These are phyloP conservation scores for Halenospora varia DNA, from an alignment of 495 filamentous ascomycete species.

Conservation along the genomic window DNA sequence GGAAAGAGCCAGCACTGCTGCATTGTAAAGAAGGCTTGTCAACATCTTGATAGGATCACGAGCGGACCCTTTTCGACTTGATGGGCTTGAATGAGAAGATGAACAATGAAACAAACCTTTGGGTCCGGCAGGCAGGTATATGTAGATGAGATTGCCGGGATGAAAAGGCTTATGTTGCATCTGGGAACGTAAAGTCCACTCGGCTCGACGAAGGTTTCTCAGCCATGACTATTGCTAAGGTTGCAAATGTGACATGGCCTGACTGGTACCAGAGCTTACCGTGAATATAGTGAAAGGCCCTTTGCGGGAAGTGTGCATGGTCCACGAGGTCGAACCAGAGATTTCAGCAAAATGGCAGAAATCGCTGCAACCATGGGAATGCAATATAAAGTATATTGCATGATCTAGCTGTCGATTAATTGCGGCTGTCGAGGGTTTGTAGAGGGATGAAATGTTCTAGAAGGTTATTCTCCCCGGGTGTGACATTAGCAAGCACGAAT, in stretches of 20 bases:
- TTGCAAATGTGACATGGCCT: not conserved
- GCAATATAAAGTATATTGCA: no score
- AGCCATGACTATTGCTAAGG: not conserved
- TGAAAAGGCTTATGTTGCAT: not conserved
- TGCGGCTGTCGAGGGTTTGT: no score
- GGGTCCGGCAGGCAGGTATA: not conserved
- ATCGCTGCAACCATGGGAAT: not conserved
- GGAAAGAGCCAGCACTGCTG: not conserved
- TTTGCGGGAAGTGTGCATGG: not conserved
- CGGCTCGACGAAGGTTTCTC: not conserved
- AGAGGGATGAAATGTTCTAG: no score
- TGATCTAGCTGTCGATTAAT: no score
- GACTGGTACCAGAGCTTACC: not conserved
- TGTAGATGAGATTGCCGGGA: not conserved
- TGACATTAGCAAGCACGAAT: no score
- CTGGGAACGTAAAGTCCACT: not conserved
- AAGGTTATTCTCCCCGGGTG: no score
- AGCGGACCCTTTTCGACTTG: not conserved
- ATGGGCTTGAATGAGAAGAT: not conserved
- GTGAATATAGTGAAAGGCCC: not conserved
- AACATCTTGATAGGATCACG: not conserved
- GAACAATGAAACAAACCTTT: not conserved
- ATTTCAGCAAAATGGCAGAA: not conserved
- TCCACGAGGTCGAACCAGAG: not conserved
- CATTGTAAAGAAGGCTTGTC: not conserved